Base-by-base conservation (phyloP, 306 rosid genomes). In the Glycine tomentella region DNA sequence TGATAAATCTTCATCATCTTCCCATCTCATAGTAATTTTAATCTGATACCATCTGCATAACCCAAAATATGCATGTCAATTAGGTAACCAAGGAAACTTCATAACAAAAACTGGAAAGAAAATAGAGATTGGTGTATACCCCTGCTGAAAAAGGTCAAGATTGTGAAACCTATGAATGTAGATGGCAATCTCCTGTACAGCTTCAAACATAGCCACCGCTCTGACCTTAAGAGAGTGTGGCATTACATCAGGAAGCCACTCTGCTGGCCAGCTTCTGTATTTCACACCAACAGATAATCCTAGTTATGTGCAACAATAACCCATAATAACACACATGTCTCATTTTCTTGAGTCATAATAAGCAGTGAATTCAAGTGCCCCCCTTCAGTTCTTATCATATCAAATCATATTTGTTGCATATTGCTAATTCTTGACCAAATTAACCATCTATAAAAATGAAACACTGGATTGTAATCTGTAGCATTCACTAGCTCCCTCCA, bases 101-200 rank as follows among this genome's bases (percentile, higher is more conserved):
- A 64, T 64, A 64, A 36, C 10, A 74, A 49, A 48, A 31, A 49
- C 16, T 17, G 1, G 9, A 64, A 80, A 34, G 17, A 61, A 69
- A 55, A 40, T 8, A 66, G 14, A 66, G 38, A 40, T 3, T 36
- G 25, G 14, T 74, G 45, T 78, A 20, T 82, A 94, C 99, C 99
- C 99, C 73, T 95, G 97, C 76, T 81, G 91, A 80, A 95, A 95
- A 44, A 95, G 97, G 88, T 95, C 99, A 79, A 95, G 97, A 88
- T 95, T 95, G 88, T 95, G 99, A 81, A 95, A 91, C 86, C 97
- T 90, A 86, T 95, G 97, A 75, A 95, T 74, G 87, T 93, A 95
- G 78, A 95, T 34, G 11, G 95, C 92, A 82, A 95, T 86, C 87
- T 95, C 97, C 72, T 91, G 97, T 46, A 89, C 87, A 65, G 94